A percentile compares a stretch with the other conserved stretches of the same genome.
Evolutionary conservation across 169 alveolate genomes (phyloP).

Genomic region (Plasmodium billcollinsi): DNA sequence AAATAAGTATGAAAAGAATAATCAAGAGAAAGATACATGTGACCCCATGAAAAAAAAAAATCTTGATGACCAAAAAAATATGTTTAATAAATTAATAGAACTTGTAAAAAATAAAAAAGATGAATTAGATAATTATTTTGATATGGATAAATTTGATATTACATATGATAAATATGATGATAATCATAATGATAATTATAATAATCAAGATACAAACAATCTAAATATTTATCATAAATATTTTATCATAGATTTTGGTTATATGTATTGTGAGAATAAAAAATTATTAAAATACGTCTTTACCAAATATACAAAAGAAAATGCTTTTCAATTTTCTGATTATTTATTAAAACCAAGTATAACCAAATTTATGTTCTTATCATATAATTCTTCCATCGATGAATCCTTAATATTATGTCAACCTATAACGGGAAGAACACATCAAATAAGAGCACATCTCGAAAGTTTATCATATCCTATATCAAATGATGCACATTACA

Average conservation of each 20-base stretch:
- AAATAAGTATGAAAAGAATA: constrained; percentile 3
- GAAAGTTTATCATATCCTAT: constrained; percentile 94
- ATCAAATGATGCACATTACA: constrained; percentile 84
- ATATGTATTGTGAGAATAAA: constrained; percentile 73
- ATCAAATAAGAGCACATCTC: constrained; percentile 97
- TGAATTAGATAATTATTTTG: constrained; percentile 22
- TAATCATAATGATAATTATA: not conserved
- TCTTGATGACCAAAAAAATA: not conserved
- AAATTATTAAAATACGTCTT: constrained; percentile 68
- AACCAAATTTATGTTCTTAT: constrained; percentile 83
- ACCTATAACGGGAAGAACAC: constrained; percentile 98
- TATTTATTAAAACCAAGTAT: constrained; percentile 79
- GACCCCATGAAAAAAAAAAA: not conserved
- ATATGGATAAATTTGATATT: constrained; percentile 8
- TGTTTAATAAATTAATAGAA: constrained; percentile 1
- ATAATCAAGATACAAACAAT: not conserved
- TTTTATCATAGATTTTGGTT: constrained; percentile 71
- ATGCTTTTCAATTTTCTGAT: constrained; percentile 1
- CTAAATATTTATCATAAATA: constrained; percentile 32
- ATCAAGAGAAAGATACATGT: too few species aligned
- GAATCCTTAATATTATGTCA: constrained; percentile 92
- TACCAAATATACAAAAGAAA: constrained; percentile 37
- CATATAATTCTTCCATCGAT: constrained; percentile 89
- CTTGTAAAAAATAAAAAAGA: constrained; percentile 17
- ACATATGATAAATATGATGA: not conserved